A percentile compares a stretch with the other conserved stretches of the same genome.
Evolutionary conservation across 805 yeast species (phyloP).

Genomic region (Candida nemodendra): DNA sequence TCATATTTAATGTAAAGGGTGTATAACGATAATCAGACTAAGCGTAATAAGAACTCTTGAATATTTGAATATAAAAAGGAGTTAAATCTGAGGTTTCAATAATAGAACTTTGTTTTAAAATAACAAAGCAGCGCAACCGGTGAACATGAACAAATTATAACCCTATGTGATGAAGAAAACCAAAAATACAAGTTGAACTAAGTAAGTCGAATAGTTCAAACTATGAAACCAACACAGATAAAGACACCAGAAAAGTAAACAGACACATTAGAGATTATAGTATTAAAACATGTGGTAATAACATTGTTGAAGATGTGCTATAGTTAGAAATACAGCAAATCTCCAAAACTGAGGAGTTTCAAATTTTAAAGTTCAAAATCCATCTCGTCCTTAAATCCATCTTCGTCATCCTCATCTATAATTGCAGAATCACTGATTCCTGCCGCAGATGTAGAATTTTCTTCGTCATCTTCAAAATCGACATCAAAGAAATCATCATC

Average conservation of each 20-base stretch:
- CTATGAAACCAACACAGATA: no score
- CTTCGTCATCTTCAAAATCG: slow-evolving; percentile 94
- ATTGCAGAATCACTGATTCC: slow-evolving; percentile 32
- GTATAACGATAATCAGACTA: no score
- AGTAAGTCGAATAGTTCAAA: not conserved
- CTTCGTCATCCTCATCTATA: slow-evolving; percentile 37
- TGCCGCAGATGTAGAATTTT: slow-evolving; percentile 21
- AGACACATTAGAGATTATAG: not conserved
- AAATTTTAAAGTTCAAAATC: slow-evolving; percentile 38
- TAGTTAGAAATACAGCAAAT: no score
- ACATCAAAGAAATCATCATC: slow-evolving; percentile 96
- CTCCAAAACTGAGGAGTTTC: no score
- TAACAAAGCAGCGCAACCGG: not conserved
- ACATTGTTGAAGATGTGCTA: no score
- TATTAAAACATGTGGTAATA: not conserved
- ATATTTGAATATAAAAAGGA: no score
- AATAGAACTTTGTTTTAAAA: no score
- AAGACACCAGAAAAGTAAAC: not conserved
- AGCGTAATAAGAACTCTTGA: no score
- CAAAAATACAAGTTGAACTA: not conserved
- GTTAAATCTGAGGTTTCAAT: no score
- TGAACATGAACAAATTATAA: not conserved
- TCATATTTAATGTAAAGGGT: no score
- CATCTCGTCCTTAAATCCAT: slow-evolving; percentile 34
- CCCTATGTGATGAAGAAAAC: not conserved